phyloP scores from a whole-genome alignment of 2,329 filamentous ascomycete genomes.

The Exophiala dermatitidis region DNA sequence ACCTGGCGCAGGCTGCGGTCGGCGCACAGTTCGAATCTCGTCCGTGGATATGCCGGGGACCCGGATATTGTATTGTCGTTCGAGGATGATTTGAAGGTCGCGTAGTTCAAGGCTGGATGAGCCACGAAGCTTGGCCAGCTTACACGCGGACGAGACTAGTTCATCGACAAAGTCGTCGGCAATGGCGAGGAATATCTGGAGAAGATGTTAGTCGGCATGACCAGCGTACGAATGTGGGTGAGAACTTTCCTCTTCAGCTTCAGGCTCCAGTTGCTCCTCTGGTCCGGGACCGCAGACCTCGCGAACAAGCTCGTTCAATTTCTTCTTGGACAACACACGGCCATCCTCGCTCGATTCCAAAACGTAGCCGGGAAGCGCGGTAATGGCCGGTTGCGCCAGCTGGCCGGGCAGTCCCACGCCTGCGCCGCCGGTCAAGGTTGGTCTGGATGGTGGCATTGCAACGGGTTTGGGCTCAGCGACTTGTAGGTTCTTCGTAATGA shows the following conservation, averaged over 20 bases:
- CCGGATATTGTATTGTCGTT: conserved; percentile 80
- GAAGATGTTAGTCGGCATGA: conserved; percentile 6
- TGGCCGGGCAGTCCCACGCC: conserved; percentile 70
- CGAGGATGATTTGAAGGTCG: conserved; percentile 74
- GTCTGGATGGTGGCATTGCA: conserved; percentile 61
- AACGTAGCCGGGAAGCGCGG: conserved; percentile 73
- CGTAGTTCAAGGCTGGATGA: conserved; percentile 85
- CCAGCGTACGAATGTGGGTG: background rate
- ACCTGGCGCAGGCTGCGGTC: conserved; percentile 76
- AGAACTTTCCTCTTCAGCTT: conserved; percentile 80
- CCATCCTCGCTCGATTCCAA: conserved; percentile 81
- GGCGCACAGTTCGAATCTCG: conserved; percentile 87
- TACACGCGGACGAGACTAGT: conserved; percentile 78
- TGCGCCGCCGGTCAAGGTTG: conserved; percentile 73
- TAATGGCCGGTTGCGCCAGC: conserved; percentile 78
- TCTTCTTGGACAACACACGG: conserved; percentile 93
- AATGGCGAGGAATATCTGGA: conserved; percentile 73
- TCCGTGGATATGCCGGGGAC: conserved; percentile 93
- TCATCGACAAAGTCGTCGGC: conserved; percentile 94
- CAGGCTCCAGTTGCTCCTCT: conserved; percentile 71
- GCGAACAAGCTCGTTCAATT: conserved; percentile 86
- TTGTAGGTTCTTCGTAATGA: conserved; percentile 74
- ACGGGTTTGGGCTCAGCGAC: conserved; percentile 68
- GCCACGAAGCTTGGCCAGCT: conserved; percentile 85
- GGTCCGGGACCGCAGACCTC: conserved; percentile 76